These are phyloP conservation scores for Pseudozyma thailandica DNA, from an alignment of 1,284 basidiomycete genomes.

Conservation along the genomic window DNA sequence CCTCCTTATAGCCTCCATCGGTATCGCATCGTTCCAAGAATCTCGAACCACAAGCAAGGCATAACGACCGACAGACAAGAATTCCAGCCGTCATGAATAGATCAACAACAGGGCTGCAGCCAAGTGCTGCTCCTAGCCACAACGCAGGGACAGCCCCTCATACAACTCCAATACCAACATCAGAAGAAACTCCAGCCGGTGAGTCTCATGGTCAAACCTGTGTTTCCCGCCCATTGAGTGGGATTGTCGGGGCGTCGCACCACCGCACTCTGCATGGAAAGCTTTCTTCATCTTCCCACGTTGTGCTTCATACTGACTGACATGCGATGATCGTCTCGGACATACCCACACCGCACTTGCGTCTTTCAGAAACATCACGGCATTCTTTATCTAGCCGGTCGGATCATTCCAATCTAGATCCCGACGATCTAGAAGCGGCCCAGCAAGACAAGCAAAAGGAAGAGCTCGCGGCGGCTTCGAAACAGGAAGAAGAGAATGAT, in stretches of 20 bases:
- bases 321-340: background rate
- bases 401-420: background rate
- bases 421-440: slow-evolving; percentile 18
- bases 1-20: too few species aligned
- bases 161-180: background rate
- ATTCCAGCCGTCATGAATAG: too few species aligned
- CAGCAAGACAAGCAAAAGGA: slow-evolving; percentile 9
- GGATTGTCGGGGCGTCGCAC: too few species aligned
- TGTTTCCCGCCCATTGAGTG: too few species aligned
- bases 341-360: background rate
- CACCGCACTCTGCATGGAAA: too few species aligned
- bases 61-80: too few species aligned
- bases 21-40: too few species aligned
- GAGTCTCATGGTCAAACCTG: too few species aligned
- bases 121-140: background rate
- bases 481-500: slow-evolving; percentile 29
- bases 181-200: slow-evolving; percentile 12
- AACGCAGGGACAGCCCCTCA: background rate
- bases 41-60: too few species aligned
- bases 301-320: background rate
- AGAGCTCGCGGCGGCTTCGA: background rate
- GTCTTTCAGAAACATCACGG: slow-evolving; percentile 13
- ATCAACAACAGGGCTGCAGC: background rate
- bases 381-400: slow-evolving; percentile 5
- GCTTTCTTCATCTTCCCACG: background rate